These are phyloP conservation scores for Paxillus ammoniavirescens DNA, from an alignment of 768 basidiomycete genomes.

Conservation along the genomic window DNA sequence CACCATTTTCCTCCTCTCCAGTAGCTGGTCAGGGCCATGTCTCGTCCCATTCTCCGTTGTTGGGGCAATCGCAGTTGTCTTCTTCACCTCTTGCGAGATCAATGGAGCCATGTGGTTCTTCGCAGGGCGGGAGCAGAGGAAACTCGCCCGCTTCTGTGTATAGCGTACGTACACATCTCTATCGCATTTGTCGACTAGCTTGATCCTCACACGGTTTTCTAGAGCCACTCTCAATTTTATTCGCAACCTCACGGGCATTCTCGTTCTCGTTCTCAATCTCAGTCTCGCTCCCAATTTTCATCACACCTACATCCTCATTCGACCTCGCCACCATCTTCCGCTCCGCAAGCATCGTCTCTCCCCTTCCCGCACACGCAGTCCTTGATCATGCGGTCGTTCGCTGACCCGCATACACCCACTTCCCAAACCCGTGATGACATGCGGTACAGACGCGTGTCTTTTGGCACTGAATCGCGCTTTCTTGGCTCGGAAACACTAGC, in stretches of 20 bases:
- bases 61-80: neutral
- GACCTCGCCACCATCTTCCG: slow-evolving; percentile 1
- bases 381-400: no score
- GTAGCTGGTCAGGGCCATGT: neutral
- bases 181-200: neutral
- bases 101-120: neutral
- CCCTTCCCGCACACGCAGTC: neutral
- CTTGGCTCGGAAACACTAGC: no score
- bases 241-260: slow-evolving; percentile 5
- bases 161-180: slow-evolving; percentile 8
- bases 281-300: slow-evolving; percentile 2
- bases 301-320: neutral
- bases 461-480: slow-evolving; percentile 5
- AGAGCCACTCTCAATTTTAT: slow-evolving; percentile 4
- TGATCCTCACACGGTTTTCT: neutral
- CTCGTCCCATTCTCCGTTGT: slow-evolving; percentile 9
- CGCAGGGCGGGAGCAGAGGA: neutral
- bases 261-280: slow-evolving; percentile 6
- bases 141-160: slow-evolving; percentile 11
- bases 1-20: no score
- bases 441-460: slow-evolving; percentile 6
- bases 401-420: no score
- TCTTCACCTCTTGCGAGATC: neutral
- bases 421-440: neutral
- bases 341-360: neutral